Evolutionary conservation across 257 asterid genomes (phyloP).

Genomic region (Solanum sitiens): DNA sequence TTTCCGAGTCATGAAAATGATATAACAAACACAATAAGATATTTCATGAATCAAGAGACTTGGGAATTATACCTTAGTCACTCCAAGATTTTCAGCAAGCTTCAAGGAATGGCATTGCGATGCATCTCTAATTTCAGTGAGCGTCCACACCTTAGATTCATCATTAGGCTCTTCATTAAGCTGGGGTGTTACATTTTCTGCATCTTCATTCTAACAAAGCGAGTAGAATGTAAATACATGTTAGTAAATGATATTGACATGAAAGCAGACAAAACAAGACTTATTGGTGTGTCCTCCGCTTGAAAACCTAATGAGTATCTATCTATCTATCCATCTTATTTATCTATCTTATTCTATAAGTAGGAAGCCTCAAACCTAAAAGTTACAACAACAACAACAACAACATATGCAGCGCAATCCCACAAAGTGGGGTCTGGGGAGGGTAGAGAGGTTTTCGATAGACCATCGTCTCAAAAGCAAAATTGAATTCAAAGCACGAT

Average conservation of each 20-base stretch:
- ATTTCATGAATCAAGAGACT: background rate
- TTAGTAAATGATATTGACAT: background rate
- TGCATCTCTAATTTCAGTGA: constrained; percentile 61
- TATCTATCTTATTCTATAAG: background rate
- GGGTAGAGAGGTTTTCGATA: background rate
- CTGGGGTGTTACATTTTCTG: constrained; percentile 64
- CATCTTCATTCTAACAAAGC: constrained; percentile 53
- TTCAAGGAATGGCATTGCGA: constrained; percentile 68
- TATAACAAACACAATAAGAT: background rate
- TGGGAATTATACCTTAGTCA: constrained; percentile 40
- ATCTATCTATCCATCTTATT: background rate
- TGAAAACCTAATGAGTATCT: background rate
- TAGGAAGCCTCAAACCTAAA: background rate
- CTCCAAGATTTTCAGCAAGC: constrained; percentile 66
- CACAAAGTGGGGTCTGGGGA: background rate
- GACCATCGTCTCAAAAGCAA: background rate
- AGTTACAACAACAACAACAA: background rate
- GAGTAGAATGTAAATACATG: background rate
- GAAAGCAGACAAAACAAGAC: background rate
- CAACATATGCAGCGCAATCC: background rate
- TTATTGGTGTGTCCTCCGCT: background rate
- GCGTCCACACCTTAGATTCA: constrained; percentile 72
- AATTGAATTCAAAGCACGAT: background rate
- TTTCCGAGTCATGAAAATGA: background rate
- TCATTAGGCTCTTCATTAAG: constrained; percentile 49